Evolutionary conservation across 192 early-diverging fungal genomes (phyloP).

Genomic region (Umbelopsis sp.): DNA sequence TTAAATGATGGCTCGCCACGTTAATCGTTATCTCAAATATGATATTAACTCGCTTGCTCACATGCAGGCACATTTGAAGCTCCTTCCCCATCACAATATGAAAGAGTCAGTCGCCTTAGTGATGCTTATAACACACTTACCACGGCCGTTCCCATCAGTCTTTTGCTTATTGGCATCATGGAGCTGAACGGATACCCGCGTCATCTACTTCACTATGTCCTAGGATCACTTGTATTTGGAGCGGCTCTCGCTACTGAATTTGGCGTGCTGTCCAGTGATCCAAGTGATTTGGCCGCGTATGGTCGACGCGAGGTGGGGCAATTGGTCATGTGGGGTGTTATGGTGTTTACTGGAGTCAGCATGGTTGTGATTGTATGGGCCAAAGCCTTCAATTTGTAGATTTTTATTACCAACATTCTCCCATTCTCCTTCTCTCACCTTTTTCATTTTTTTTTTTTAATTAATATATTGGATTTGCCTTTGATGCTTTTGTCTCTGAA

Average conservation of each 20-base stretch:
- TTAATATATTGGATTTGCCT: not conserved
- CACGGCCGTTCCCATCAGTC: constrained; percentile 2
- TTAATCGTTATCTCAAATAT: not conserved
- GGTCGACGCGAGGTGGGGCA: constrained; percentile 14
- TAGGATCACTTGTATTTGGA: constrained; percentile 1
- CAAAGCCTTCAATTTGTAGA: constrained; percentile 14
- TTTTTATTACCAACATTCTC: not conserved
- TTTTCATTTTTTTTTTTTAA: not conserved
- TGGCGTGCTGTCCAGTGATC: constrained; percentile 15
- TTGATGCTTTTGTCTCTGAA: not conserved
- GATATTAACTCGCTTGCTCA: not conserved
- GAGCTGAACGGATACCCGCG: constrained; percentile 21
- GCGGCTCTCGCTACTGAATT: not conserved
- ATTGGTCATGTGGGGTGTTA: constrained; percentile 20
- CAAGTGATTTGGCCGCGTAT: constrained; percentile 3
- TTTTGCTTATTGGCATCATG: constrained; percentile 22
- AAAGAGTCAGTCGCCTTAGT: constrained; percentile 13
- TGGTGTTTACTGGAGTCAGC: constrained; percentile 18
- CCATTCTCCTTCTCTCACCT: not conserved
- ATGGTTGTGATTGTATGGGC: constrained; percentile 17
- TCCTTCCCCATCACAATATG: constrained; percentile 17
- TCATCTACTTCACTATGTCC: constrained; percentile 10
- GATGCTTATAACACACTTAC: constrained; percentile 24
- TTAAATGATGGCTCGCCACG: too few species aligned
- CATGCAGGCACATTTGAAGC: constrained; percentile 7